Conservation (phyloP, 1,139 yeast genomes). For the Williopsis jadinii region DNA sequence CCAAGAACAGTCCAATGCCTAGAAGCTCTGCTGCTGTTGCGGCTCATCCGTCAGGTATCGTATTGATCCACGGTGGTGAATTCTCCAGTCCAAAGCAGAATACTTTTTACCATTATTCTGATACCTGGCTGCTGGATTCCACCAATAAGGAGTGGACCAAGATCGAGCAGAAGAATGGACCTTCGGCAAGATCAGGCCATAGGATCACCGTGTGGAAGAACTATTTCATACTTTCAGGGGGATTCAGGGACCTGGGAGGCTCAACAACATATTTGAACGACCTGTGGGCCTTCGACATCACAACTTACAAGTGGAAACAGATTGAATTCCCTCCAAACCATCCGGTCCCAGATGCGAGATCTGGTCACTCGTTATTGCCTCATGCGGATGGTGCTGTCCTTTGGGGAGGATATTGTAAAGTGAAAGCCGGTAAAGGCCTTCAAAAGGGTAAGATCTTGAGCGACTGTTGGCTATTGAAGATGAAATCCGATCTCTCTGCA, state of each 20-base stretch:
- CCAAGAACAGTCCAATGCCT: conserved; percentile 87
- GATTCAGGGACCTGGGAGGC: conserved; percentile 84
- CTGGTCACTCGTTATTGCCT: conserved; percentile 88
- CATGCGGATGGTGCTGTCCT: conserved; percentile 77
- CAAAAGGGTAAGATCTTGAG: conserved; percentile 89
- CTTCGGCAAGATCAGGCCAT: conserved; percentile 88
- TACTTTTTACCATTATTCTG: conserved; percentile 94
- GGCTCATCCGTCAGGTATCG: conserved; percentile 84
- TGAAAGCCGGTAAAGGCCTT: conserved; percentile 80
- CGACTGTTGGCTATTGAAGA: conserved; percentile 83
- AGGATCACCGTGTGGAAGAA: conserved; percentile 90
- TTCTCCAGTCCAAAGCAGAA: conserved; percentile 95
- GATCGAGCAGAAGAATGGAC: conserved; percentile 67
- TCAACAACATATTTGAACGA: conserved; percentile 81
- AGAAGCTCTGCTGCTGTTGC: conserved; percentile 93
- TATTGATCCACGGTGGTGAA: conserved; percentile 91
- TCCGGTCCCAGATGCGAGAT: conserved; percentile 80
- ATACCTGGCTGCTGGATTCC: conserved; percentile 88
- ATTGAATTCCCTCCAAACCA: conserved; percentile 82
- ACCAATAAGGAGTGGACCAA: conserved; percentile 86
- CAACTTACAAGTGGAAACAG: conserved; percentile 86
- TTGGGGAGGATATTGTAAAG: conserved; percentile 93
- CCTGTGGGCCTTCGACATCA: conserved; percentile 88
- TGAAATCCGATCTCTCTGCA: conserved; percentile 78
- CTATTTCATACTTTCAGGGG: conserved; percentile 79